Base-by-base conservation (phyloP, 768 basidiomycete species). In the Pleurotus ostreatus region DNA sequence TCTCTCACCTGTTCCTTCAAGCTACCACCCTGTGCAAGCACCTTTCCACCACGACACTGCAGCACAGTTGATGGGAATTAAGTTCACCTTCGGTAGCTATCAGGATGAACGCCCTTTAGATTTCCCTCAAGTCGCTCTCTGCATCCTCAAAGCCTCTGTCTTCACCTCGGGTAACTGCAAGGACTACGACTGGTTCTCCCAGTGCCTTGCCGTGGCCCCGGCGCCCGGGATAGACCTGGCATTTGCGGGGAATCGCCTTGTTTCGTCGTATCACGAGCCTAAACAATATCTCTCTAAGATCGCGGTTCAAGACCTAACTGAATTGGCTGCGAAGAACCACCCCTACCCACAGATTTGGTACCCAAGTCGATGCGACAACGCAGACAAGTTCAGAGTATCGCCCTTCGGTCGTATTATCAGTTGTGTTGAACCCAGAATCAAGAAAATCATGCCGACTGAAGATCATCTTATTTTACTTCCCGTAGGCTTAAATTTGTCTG, bases 361-460 rank as follows among this genome's bases (percentile, higher is more conserved):
- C 13, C 51, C 51, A 12, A 40, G 8, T 41, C 37, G 18, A 15
- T 41, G 41, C 22, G 38, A 41, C n/a, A 12, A 34, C 23, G 18
- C 39, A 40, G 51, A 53, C 16, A 41, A 11, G 39, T 53, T 41
- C 39, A 39, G 51, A 39, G 51, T 53, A 12, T 53, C 51, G 39
- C 38, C 51, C 22, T 11, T 40, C n/a, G 51, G 51, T 9, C 37
- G 22, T 4, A 40, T 41, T 38, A 41, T 53, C 15, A 12, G 22
- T 11, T 53, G 51, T 22, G 39, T 41, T 37, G 51, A 53, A 53
- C 37, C 51, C 12, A 25, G 23, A 7, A 53, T 39, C 16, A 53
- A 53, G 39, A 53, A 53, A 38, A 53, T 53, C 8, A 39, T 53
- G 37, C 51, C 51, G 6, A 53, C 51, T 5, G 51, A 53, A 23